A percentile compares a stretch with the other conserved stretches of the same genome.
Conservation (phyloP, 495 filamentous ascomycete species). For the Aspergillus olivimuriae region DNA sequence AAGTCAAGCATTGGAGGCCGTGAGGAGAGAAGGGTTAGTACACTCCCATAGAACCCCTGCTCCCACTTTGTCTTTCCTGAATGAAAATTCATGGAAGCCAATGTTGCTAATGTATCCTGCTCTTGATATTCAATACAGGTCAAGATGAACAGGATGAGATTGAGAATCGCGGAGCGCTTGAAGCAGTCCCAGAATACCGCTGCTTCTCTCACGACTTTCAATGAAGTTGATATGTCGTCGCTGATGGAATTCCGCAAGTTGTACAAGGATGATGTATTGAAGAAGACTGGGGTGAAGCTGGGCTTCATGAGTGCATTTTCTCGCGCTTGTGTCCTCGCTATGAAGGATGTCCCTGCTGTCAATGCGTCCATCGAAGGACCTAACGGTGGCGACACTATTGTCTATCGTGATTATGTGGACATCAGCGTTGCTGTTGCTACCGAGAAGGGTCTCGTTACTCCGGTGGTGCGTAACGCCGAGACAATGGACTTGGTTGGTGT, state of each 20-base stretch:
- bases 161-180: conserved; percentile 91
- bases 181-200: conserved; percentile 99
- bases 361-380: conserved; percentile 97
- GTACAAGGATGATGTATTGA: conserved; percentile 93
- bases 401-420: conserved; percentile 96
- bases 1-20: conserved; percentile 58
- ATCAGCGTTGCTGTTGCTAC: conserved; percentile 97
- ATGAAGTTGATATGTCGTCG: conserved; percentile 98
- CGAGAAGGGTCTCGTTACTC: conserved; percentile 94
- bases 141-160: conserved; percentile 99
- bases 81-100: neutral
- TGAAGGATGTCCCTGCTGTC: conserved; percentile 91
- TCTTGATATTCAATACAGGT: conserved; percentile 50
- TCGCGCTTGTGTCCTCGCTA: conserved; percentile 82
- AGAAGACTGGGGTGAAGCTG: conserved; percentile 95
- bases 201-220: conserved; percentile 95
- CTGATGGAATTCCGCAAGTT: conserved; percentile 94
- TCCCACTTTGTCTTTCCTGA: neutral
- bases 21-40: conserved; percentile 79
- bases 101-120: neutral
- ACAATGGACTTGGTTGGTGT: conserved; percentile 79
- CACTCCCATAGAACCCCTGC: neutral
- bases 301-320: conserved; percentile 99
- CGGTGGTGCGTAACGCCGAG: conserved; percentile 92
- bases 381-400: conserved; percentile 92